Evolutionary conservation across 257 asterid species (phyloP), one percentile per base, ranked within the genome.

Genomic region (Nicotiana benthamiana): DNA sequence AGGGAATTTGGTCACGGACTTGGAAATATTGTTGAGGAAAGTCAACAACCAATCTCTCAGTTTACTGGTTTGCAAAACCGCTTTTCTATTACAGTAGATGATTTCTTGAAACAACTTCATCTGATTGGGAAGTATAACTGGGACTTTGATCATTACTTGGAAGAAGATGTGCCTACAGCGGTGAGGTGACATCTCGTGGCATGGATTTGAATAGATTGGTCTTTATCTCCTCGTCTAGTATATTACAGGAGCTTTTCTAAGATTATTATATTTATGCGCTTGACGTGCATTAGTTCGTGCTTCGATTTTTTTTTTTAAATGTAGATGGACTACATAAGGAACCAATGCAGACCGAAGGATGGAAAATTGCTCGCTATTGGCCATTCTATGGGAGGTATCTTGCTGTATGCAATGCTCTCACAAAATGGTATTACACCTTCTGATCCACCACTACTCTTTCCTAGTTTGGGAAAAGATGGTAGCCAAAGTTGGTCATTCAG

Each of bases 351-450:
- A 85, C 97, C 98, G 9, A 84, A 85, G 87, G 98, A 96, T 86
- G 99, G 97, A 4, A 89, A 88, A 34, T 83, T 96, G 86, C 94
- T 94, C 32, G 96, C 97, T 32, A 88, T 94, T 81, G 99, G 99
- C 77, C 98, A 96, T 86, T 94, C 98, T 63, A 94, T 94, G 98
- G 99, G 99, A 74, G 99, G 99, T 56, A 96, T 96, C 82, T 85
- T 96, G 85, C 87, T 96, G 76, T 96, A 94, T 85, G 97, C 97
- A 79, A 91, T 90, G 97, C 85, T 94, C 54, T 92, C 98, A 20
- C 89, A 90, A 88, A 90, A 82, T 84, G 91, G 99, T 96, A 89
- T 48, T 1, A 24, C 9, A 4, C 43, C 61, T 74, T 70, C 77
- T 43, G n/a, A 74, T 48, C 61, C n/a, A 74, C 15, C 22, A 74